Evolutionary conservation across 352 stramenopile species (phyloP).

Genomic region (Phytophthora pini): DNA sequence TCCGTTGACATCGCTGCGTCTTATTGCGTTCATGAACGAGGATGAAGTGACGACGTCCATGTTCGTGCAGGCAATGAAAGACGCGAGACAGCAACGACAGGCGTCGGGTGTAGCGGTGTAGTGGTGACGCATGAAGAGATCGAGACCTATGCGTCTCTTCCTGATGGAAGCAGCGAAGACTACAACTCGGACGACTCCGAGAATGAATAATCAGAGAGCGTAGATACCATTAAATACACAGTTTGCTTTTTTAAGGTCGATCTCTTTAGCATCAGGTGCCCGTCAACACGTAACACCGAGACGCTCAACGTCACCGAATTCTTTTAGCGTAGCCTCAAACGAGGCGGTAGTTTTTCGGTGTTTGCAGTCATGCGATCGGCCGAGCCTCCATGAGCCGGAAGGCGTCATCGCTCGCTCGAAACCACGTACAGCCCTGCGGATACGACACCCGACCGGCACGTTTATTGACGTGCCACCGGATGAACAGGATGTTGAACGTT

Average conservation of each 20-base stretch:
- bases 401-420: constrained; percentile 15
- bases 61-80: constrained; percentile 34
- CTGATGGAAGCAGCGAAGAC: constrained; percentile 6
- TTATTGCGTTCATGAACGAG: constrained; percentile 45
- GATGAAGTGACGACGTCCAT: constrained; percentile 30
- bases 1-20: constrained; percentile 7
- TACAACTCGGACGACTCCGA: neutral
- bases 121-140: neutral
- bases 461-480: constrained; percentile 26
- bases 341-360: too few species aligned
- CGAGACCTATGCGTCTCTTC: neutral
- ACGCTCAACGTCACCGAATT: neutral
- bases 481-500: constrained; percentile 34
- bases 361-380: constrained; percentile 14
- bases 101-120: neutral
- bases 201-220: neutral
- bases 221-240: neutral
- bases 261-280: neutral
- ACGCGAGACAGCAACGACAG: constrained; percentile 13
- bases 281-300: neutral
- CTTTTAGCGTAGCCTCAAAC: too few species aligned
- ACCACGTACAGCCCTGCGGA: constrained; percentile 26
- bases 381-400: constrained; percentile 12
- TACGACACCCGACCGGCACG: constrained; percentile 10
- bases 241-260: neutral